These are phyloP conservation scores for Carpinus fangiana DNA, from an alignment of 306 rosid genomes.

Conservation along the genomic window DNA sequence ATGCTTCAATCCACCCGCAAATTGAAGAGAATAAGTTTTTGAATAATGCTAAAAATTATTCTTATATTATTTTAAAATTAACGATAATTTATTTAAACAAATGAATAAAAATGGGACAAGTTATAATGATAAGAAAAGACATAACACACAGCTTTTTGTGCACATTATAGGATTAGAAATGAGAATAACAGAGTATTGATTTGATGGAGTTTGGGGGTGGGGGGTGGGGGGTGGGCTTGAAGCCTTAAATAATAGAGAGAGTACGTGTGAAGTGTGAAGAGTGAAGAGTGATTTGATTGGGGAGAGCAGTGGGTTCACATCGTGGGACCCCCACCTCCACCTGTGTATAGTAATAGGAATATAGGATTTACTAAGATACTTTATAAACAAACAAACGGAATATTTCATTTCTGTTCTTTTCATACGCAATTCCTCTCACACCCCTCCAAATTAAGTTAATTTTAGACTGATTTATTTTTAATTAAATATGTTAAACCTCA, in stretches of 20 bases:
- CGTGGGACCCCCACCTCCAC: neutral
- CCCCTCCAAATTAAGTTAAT: neutral
- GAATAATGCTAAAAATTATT: too few relatives aligned
- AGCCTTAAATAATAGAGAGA: neutral
- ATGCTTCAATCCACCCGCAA: too few relatives aligned
- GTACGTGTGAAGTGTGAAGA: too few relatives aligned
- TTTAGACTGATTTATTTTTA: too few relatives aligned
- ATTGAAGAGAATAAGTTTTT: too few relatives aligned
- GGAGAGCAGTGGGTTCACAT: neutral
- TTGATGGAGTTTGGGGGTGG: neutral
- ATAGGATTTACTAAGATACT: neutral
- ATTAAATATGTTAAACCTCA: too few relatives aligned
- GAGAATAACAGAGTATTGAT: neutral
- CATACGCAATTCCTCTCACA: neutral
- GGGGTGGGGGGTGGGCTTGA: neutral
- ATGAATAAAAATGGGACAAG: neutral
- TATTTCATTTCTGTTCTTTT: neutral
- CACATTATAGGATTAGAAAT: too few relatives aligned
- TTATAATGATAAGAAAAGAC: neutral
- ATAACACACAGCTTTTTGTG: too few relatives aligned
- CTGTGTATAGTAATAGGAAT: neutral
- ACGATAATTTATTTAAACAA: too few relatives aligned
- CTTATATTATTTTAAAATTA: too few relatives aligned
- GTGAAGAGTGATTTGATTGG: neutral
- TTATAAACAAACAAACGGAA: neutral